Base-by-base conservation (phyloP, 352 stramenopile species). In the Pythium oligandrum region DNA sequence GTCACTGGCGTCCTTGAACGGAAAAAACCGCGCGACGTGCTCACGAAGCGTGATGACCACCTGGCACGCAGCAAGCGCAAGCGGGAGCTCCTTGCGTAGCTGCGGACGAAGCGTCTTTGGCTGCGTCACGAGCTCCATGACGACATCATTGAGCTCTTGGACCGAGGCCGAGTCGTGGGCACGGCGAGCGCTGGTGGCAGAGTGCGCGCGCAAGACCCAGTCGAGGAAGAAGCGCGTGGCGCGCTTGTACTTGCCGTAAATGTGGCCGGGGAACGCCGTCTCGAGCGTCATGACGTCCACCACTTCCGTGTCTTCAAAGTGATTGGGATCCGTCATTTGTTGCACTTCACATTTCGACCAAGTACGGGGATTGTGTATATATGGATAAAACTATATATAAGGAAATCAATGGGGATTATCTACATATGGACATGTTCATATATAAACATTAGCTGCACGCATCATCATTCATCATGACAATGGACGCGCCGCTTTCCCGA, bases 401-500 rank as follows among this genome's bases (percentile, higher is more conserved):
- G 17, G 17, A 26, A 26, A 26, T 26, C 17, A 26, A 26, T 26
- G 17, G 17, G 17, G 17, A 26, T 26, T 26, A 26, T 26, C 17
- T 26, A 26, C 17, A 26, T 26, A 26, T 26, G 17, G 17, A 26
- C 17, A 26, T 26, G 17, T 26, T 26, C 17, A 26, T 26, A 26
- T 26, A 26, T 26, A 26, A 26, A 26, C 17, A 26, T 26, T 26
- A 26, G 17, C 17, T 26, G 17, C 17, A 26, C 17, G 17, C 17
- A 26, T 26, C 17, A 26, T 26, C 17, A 26, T 26, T 26, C 17
- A 26, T 26, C 17, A 26, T 26, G 17, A 26, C 17, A 17, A 10
- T 17, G 9, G 35, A 9, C 32, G 36, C 42, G 32, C 33, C 46
- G 51, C 39, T 59, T 3, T 53, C 57, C 37, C 59, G 59, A 10